Evolutionary conservation across 2,329 filamentous ascomycete genomes (phyloP), one percentile per base, ranked within the genome.

Genomic region (Aspergillus sp.): DNA sequence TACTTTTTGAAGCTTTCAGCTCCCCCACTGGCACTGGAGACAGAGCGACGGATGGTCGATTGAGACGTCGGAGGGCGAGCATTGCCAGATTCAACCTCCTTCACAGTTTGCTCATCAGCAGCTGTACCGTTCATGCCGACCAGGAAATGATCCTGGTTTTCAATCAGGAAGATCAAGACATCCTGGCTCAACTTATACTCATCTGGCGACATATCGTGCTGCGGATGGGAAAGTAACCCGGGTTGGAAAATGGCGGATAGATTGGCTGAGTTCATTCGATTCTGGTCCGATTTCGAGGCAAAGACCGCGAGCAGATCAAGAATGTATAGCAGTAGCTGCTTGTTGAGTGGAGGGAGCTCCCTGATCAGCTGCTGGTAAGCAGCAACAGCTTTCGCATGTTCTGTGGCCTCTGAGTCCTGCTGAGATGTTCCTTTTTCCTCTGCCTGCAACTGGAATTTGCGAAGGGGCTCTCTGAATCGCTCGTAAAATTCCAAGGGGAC

Each of bases 101-200:
- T 84, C 50, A 86, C 81, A 7, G 85, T 87, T 60, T 86, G 87
- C 70, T 96, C 91, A 70, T 97, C 93, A n/a, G 93, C 90, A n/a
- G 87, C 93, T n/a, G 93, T 97, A 45, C 95, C 95, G 71, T 92
- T 91, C 95, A 99, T 99, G 55, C 95, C 95, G 63, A 99, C 96
- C 64, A 99, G 80, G 80, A 99, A 99, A 75, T 96, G 91, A 70
- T 99, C 95, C 73, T 99, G 95, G 68, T 99, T 96, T 71, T 98
- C 93, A 64, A 99, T 99, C 66, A 99, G 79, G 75, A 99, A 99
- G 51, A 99, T 96, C 62, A 99, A 84, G 19, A 99, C 93, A 68
- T 95, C 93, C 80, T 99, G 95, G 71, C 96, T 98, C 6, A 99
- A 80, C 33, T 91, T 88, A 73, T 99, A 99, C 70, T 98, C 93